phyloP scores from a whole-genome alignment of 345 rosid genomes.

The Eucalyptus paniculata region DNA sequence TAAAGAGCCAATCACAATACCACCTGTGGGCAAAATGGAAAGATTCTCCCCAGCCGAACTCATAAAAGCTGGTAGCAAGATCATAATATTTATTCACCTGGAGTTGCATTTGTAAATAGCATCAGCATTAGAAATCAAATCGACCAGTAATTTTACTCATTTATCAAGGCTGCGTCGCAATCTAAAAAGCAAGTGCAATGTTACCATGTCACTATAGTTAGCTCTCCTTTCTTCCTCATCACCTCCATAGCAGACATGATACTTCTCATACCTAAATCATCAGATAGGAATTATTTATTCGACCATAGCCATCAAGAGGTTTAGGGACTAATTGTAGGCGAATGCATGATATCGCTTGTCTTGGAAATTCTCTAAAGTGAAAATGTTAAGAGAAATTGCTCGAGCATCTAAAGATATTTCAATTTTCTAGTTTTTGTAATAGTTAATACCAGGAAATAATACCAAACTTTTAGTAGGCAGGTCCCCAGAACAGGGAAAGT shows the following conservation, averaged over 20 bases:
- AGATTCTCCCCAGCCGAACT: constrained; percentile 98
- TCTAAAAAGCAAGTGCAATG: not conserved
- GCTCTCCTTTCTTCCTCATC: constrained; percentile 81
- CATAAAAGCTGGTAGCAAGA: constrained; percentile 93
- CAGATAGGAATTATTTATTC: not conserved
- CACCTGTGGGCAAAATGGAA: constrained; percentile 98
- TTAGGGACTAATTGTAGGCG: not conserved
- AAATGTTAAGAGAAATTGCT: not conserved
- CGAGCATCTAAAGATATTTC: not conserved
- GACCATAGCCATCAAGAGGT: not conserved
- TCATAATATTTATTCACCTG: constrained; percentile 97
- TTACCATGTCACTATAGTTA: constrained; percentile 88
- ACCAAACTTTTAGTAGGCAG: not conserved
- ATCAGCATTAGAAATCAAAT: not conserved
- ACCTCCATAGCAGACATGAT: constrained; percentile 75
- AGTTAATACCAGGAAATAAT: not conserved
- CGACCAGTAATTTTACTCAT: not conserved
- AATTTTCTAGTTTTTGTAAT: not conserved
- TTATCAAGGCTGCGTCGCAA: not conserved
- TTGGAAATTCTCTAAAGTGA: not conserved
- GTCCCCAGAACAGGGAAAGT: not conserved
- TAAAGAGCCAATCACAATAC: not conserved
- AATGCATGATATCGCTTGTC: not conserved
- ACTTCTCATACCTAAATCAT: constrained; percentile 80
- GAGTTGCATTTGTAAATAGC: not conserved